Base-by-base conservation (phyloP, 108 stramenopile species). In the Discostella stelligeroides region DNA sequence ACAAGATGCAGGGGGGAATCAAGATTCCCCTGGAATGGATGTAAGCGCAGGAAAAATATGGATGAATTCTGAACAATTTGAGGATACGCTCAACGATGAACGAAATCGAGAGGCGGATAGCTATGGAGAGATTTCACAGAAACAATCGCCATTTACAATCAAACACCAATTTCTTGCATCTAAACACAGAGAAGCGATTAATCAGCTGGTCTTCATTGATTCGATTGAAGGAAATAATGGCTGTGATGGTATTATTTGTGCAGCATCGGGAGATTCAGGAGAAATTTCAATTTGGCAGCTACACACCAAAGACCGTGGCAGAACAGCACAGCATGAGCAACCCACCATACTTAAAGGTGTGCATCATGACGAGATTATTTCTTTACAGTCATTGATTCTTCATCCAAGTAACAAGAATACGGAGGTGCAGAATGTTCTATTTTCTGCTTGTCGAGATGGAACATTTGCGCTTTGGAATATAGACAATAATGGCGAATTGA, bases 381-480 rank as follows among this genome's bases (percentile, higher is more conserved):
- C 74, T 21, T 54, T 86, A 47, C 68, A 80, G 37, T 50, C 67
- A 6, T 53, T 82, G 53, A 45, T 79, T 28, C 23, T 79, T 23
- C 63, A 39, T 30, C 72, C 71, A 48, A 45, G 49, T 20, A 15
- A 41, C 40, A 42, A 54, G 37, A 63, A 66, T 48, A 13, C 24
- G 13, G 63, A 47, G 7, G 80, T 84, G 17, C 60, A 37, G 25
- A 73, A 81, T 28, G 21, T 88, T 14, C 23, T 88, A n/a, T 74
- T 88, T 18, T 86, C 87, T 0, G 83, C 78, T 37, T 56, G 76
- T 27, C 25, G 40, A 17, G 87, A 86, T 63, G 87, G 87, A 42
- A 63, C 66, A 34, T 64, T 88, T 46, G 81, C 85, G 11, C 50
- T 86, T 17, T 85, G 85, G 85, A 71, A 88, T 74, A 47, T 82